These are phyloP conservation scores for Rhodotorula babjevae DNA, from an alignment of 768 basidiomycete genomes.

Conservation along the genomic window DNA sequence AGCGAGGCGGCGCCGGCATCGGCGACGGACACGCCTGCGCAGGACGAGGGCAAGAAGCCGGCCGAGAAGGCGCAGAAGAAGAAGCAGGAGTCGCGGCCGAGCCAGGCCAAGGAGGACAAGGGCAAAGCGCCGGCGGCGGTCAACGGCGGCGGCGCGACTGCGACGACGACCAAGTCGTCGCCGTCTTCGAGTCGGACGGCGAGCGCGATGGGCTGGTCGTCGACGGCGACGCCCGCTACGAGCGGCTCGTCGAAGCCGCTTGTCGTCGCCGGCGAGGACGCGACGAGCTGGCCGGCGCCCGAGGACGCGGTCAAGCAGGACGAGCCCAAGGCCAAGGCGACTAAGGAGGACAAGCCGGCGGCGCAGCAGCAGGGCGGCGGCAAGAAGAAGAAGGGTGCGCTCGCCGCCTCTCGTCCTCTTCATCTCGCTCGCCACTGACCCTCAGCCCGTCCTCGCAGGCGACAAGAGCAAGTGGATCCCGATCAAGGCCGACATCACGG, in stretches of 20 bases:
- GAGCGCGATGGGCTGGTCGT: constrained; percentile 3
- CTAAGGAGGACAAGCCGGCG: neutral
- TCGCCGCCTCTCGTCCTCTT: neutral
- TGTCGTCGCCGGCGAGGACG: constrained; percentile 27
- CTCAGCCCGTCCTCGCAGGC: constrained; percentile 1
- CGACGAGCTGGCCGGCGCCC: constrained; percentile 26
- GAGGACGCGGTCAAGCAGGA: constrained; percentile 24
- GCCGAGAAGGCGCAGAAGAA: neutral
- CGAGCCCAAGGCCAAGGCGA: constrained; percentile 5
- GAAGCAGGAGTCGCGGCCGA: neutral
- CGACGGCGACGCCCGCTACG: neutral
- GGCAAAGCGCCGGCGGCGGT: neutral
- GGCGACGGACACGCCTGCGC: neutral
- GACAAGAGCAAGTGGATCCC: constrained; percentile 33
- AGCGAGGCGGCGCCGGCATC: neutral
- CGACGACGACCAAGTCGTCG: neutral
- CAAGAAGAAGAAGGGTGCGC: constrained; percentile 36
- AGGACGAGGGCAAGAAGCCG: neutral
- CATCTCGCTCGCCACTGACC: too few species aligned
- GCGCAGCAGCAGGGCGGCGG: neutral
- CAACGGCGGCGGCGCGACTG: neutral
- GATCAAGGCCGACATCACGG: constrained; percentile 36
- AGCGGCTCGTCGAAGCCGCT: neutral
- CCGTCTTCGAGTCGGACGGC: neutral
- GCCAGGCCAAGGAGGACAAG: neutral